phyloP scores from a whole-genome alignment of 208 protist species.

The Trypanosoma cruzi region DNA sequence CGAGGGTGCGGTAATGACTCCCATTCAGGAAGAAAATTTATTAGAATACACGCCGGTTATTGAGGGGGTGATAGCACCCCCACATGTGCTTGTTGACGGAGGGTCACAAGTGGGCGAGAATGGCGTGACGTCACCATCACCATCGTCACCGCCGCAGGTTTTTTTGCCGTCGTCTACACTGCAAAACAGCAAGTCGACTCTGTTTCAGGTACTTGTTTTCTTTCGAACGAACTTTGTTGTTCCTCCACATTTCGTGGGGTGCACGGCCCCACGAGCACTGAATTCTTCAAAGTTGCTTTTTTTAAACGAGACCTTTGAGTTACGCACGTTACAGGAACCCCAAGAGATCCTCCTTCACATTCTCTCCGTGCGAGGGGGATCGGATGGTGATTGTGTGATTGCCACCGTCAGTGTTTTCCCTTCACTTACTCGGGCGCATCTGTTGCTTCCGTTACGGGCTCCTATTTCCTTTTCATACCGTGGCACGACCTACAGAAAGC shows the following conservation, averaged over 20 bases:
- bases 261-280: constrained; percentile 57
- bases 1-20: constrained; percentile 12
- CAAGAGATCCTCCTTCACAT: constrained; percentile 80
- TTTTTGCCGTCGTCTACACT: neutral
- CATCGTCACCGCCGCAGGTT: neutral
- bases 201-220: constrained; percentile 76
- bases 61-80: constrained; percentile 37
- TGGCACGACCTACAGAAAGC: constrained; percentile 12
- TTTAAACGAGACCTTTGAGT: constrained; percentile 86
- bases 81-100: neutral
- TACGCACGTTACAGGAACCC: constrained; percentile 64
- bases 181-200: constrained; percentile 27
- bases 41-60: constrained; percentile 59
- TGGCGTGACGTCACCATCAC: too few species aligned
- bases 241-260: constrained; percentile 76
- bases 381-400: constrained; percentile 35
- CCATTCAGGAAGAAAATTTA: constrained; percentile 41
- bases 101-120: neutral
- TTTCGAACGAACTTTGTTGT: constrained; percentile 47
- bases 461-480: constrained; percentile 63
- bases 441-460: constrained; percentile 61
- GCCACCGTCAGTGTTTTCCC: constrained; percentile 61
- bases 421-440: constrained; percentile 48
- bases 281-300: constrained; percentile 53
- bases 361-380: constrained; percentile 48